Evolutionary conservation across 441 rosid species (phyloP).

Genomic region (Populus hybrid): DNA sequence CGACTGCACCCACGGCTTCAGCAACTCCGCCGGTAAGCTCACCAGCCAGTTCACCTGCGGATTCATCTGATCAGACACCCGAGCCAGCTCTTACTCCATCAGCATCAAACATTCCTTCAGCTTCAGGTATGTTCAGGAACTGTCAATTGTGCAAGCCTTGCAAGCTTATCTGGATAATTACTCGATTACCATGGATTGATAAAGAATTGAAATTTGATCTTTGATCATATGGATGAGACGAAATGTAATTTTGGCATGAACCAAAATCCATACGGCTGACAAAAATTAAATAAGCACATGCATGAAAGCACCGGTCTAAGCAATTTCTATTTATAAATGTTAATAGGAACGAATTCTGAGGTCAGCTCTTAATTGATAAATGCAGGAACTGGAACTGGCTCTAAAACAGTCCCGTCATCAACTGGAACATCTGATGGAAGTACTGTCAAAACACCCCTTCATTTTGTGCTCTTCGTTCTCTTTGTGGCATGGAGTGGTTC

Average conservation of each 20-base stretch:
- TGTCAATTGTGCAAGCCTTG: neutral
- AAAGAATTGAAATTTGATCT: neutral
- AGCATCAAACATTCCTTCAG: slow-evolving; percentile 26
- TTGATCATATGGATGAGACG: neutral
- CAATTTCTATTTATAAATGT: neutral
- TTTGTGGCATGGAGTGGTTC: slow-evolving; percentile 27
- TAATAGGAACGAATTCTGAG: neutral
- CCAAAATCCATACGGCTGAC: neutral
- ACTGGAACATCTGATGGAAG: slow-evolving; percentile 40
- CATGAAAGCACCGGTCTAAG: neutral
- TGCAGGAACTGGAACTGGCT: slow-evolving; percentile 30
- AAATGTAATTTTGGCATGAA: neutral
- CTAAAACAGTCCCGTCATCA: slow-evolving; percentile 38
- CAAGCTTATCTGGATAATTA: neutral
- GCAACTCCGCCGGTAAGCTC: slow-evolving; percentile 26
- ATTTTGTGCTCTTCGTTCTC: slow-evolving; percentile 16
- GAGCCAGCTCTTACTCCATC: slow-evolving; percentile 28
- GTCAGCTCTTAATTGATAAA: neutral
- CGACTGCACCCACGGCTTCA: slow-evolving; percentile 25
- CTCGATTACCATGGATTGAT: neutral
- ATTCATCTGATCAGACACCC: slow-evolving; percentile 27
- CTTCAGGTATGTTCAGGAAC: slow-evolving; percentile 14
- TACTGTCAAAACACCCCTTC: slow-evolving; percentile 21
- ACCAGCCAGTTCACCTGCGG: slow-evolving; percentile 29
- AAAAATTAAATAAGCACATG: neutral